phyloP scores from a whole-genome alignment of 2,329 filamentous ascomycete species.

The Venturia carpophila region DNA sequence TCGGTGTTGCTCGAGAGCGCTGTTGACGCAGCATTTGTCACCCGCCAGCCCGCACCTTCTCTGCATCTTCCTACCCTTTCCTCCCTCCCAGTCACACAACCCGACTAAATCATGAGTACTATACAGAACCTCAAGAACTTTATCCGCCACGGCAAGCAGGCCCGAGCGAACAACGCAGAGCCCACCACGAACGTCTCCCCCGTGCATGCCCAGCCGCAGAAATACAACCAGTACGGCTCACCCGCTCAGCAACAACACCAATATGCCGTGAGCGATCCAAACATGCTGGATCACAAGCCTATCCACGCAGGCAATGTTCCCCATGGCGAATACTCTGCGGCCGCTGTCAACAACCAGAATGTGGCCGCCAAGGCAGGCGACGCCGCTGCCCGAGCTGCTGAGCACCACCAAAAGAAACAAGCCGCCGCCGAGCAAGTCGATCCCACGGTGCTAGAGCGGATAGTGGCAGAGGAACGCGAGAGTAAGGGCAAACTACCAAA shows the following conservation, averaged over 20 bases:
- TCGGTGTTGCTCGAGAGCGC: background rate
- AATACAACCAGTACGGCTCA: conserved; percentile 43
- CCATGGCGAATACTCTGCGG: conserved; percentile 51
- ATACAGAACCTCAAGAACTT: conserved; percentile 98
- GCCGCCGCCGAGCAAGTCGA: conserved; percentile 44
- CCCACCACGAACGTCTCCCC: conserved; percentile 56
- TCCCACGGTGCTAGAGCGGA: conserved; percentile 64
- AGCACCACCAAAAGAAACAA: conserved; percentile 52
- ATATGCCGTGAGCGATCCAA: conserved; percentile 52
- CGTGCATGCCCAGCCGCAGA: conserved; percentile 57
- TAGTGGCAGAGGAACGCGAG: conserved; percentile 87
- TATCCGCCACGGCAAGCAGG: conserved; percentile 96
- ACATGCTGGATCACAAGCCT: conserved; percentile 51
- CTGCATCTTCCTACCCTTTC: background rate
- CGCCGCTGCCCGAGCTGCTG: conserved; percentile 54
- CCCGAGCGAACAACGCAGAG: conserved; percentile 58
- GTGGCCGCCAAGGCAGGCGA: conserved; percentile 61
- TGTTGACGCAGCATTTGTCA: conserved; percentile 8
- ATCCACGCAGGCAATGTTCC: conserved; percentile 44
- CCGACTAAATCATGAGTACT: conserved; percentile 47
- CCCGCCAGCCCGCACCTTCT: background rate
- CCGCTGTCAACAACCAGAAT: conserved; percentile 54
- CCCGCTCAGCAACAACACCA: conserved; percentile 44
- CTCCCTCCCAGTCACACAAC: background rate
- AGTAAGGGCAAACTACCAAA: conserved; percentile 76